Conservation (phyloP, 2,329 filamentous ascomycete species). For the Tolypocladium paradoxum region DNA sequence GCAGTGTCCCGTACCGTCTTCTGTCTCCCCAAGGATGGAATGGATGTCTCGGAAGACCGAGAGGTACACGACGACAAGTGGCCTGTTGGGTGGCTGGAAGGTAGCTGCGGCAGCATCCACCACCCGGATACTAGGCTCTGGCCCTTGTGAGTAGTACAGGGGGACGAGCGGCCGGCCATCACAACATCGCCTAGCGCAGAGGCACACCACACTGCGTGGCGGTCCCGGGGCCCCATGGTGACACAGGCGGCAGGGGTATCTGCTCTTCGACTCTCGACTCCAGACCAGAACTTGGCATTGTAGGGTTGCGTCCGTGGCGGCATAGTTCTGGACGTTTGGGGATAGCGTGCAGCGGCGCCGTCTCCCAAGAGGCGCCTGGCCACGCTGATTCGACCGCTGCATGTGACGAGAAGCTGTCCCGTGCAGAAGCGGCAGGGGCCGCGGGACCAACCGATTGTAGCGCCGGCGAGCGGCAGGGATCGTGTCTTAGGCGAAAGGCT, state of each 20-base stretch:
- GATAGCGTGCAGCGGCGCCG: neutral
- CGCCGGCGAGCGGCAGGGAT: constrained; percentile 19
- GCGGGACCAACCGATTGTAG: constrained; percentile 35
- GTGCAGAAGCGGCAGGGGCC: constrained; percentile 34
- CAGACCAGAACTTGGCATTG: neutral
- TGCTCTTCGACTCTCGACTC: too few species aligned
- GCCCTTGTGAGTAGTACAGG: neutral
- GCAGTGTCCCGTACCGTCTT: neutral
- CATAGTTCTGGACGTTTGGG: neutral
- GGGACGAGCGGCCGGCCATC: too few species aligned
- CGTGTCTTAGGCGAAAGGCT: constrained; percentile 12
- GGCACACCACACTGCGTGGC: neutral
- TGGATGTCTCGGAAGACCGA: neutral
- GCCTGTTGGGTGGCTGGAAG: neutral
- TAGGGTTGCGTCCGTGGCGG: constrained; percentile 4
- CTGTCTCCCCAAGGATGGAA: neutral
- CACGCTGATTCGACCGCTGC: constrained; percentile 7
- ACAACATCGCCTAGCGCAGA: neutral
- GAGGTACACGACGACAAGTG: neutral
- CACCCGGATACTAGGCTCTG: neutral
- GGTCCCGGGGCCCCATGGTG: neutral
- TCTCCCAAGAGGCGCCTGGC: neutral
- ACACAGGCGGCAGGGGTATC: neutral
- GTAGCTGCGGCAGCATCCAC: neutral
- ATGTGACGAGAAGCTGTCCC: constrained; percentile 33